These are phyloP conservation scores for Dictyostelium gargantuum DNA, from an alignment of 208 protist genomes.

Conservation along the genomic window DNA sequence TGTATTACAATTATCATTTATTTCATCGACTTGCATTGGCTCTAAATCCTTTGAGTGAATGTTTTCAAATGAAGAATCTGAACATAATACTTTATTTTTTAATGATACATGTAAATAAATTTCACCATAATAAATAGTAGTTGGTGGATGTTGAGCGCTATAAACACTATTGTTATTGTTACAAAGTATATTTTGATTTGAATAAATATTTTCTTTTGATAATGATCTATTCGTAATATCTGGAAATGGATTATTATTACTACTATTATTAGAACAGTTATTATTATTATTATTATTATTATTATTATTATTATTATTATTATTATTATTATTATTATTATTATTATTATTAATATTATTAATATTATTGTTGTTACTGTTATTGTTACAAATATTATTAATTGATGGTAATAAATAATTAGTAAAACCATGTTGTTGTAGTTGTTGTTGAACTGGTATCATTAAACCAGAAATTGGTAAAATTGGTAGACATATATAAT, in stretches of 20 bases:
- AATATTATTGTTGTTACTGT: too few relatives aligned
- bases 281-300: not conserved
- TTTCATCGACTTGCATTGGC: not conserved
- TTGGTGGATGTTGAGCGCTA: too few relatives aligned
- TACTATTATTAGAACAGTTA: not conserved
- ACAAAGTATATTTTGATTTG: not conserved
- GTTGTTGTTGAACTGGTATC: not conserved
- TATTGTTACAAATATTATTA: too few relatives aligned
- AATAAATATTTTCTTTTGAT: not conserved
- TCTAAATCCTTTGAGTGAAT: not conserved
- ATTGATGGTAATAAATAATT: not conserved
- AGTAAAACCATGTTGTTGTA: not conserved
- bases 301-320: not conserved
- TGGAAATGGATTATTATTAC: not conserved
- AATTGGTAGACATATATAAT: not conserved
- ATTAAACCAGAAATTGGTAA: not conserved
- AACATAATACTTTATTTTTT: not conserved
- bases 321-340: not conserved
- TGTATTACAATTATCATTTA: not conserved
- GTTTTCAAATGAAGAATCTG: not conserved
- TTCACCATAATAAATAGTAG: not conserved
- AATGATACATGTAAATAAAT: not conserved
- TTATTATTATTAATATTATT: not conserved
- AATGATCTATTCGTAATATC: not conserved
- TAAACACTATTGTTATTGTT: not conserved